Evolutionary conservation across 371 early-diverging fungal genomes (phyloP).

Genomic region (Mucor circinelloides): DNA sequence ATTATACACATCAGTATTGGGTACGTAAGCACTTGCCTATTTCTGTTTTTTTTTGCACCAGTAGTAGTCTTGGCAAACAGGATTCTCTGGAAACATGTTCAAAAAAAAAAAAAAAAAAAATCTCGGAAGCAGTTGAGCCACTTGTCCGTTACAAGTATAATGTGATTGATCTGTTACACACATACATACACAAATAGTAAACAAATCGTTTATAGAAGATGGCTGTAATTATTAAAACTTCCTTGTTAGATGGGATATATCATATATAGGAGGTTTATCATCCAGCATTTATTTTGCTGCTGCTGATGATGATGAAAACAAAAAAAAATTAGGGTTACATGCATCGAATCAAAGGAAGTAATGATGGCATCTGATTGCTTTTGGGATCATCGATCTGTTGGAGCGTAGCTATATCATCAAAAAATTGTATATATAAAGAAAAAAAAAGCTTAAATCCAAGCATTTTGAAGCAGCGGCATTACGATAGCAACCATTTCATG

Average conservation of each 20-base stretch:
- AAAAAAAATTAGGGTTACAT: background rate
- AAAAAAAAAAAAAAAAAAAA: background rate
- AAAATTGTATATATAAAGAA: too few species aligned
- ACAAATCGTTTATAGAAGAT: background rate
- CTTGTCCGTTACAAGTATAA: background rate
- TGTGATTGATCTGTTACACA: slow-evolving; percentile 1
- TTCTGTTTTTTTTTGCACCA: background rate
- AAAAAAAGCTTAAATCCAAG: too few species aligned
- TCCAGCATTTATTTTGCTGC: background rate
- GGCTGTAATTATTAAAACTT: background rate
- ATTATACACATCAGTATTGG: background rate
- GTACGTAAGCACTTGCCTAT: background rate
- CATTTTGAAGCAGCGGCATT: slow-evolving; percentile 16
- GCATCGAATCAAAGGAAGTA: background rate
- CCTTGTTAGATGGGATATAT: background rate
- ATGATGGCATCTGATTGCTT: background rate
- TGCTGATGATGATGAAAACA: background rate
- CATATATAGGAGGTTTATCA: too few species aligned
- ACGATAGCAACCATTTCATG: slow-evolving; percentile 8
- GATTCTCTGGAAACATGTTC: background rate
- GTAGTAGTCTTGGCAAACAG: background rate
- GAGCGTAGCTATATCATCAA: too few species aligned
- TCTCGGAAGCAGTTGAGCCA: background rate
- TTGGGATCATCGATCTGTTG: background rate
- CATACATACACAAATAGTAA: background rate